These are phyloP conservation scores for Vicia faba DNA, from an alignment of 306 rosid species.

Conservation along the genomic window DNA sequence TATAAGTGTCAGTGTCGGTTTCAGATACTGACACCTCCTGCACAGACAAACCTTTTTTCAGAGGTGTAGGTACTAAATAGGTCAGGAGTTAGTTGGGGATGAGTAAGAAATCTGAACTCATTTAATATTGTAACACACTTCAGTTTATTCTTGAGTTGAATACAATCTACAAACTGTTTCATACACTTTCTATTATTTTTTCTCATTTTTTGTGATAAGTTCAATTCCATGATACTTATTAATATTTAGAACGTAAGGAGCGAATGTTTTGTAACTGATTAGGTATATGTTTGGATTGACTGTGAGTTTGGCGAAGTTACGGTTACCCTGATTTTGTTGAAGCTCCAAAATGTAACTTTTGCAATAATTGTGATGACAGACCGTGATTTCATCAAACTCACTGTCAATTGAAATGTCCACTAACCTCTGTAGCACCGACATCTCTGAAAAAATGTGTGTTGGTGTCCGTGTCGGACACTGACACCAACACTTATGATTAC, in stretches of 20 bases:
- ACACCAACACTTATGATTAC: too few species aligned
- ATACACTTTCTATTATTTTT: background rate
- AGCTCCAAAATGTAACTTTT: background rate
- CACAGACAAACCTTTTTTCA: too few species aligned
- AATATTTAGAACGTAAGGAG: background rate
- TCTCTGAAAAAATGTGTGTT: too few species aligned
- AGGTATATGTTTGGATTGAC: background rate
- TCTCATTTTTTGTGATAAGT: background rate
- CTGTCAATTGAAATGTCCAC: background rate
- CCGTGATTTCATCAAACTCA: background rate
- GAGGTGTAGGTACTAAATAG: too few species aligned
- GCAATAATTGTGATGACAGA: background rate
- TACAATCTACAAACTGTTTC: background rate
- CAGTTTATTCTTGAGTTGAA: background rate
- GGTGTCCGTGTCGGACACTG: too few species aligned
- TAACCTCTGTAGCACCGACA: too few species aligned
- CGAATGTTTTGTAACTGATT: constrained; percentile 6
- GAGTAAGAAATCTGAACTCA: background rate
- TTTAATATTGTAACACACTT: background rate
- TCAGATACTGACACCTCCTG: too few species aligned
- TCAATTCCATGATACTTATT: background rate
- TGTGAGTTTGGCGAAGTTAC: background rate
- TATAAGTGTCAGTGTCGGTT: too few species aligned
- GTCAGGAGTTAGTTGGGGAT: too few species aligned
- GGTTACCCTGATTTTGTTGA: background rate